Percentiles rank a stretch among this genome's conserved stretches.
Evolutionary conservation across 176 grass and related monocot genomes (phyloP).

Genomic region (Triticum monococcum): DNA sequence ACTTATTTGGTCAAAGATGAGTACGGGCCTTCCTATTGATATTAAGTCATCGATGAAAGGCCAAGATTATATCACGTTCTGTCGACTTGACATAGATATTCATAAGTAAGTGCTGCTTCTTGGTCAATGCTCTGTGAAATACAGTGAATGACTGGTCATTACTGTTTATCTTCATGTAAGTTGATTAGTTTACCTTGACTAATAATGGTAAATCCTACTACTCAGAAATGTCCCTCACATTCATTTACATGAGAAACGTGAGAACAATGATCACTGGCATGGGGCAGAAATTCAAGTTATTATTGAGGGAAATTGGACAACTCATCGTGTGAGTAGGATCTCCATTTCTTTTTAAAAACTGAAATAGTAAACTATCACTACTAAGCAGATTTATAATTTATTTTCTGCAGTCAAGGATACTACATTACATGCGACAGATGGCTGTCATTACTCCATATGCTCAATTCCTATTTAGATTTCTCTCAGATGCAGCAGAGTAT

Average conservation of each 20-base stretch:
- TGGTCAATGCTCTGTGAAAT: slow-evolving; percentile 5
- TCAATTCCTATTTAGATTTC: slow-evolving; percentile 89
- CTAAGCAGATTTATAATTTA: slow-evolving; percentile 8
- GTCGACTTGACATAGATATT: slow-evolving; percentile 94
- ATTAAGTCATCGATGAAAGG: slow-evolving; percentile 84
- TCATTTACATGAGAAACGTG: slow-evolving; percentile 93
- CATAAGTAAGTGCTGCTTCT: slow-evolving; percentile 62
- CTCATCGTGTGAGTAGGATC: slow-evolving; percentile 73
- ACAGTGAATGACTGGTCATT: slow-evolving; percentile 17
- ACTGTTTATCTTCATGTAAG: slow-evolving; percentile 13
- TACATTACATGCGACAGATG: slow-evolving; percentile 98
- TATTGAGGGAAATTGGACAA: slow-evolving; percentile 98
- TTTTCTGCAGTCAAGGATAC: slow-evolving; percentile 84
- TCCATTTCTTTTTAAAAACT: not conserved
- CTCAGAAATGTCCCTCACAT: slow-evolving; percentile 96
- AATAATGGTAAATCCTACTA: slow-evolving; percentile 36
- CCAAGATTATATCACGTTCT: slow-evolving; percentile 80
- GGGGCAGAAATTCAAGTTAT: slow-evolving; percentile 97
- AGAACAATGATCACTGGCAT: slow-evolving; percentile 82
- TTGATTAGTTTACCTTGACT: slow-evolving; percentile 23
- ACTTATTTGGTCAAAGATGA: slow-evolving; percentile 99
- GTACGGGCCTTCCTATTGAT: slow-evolving; percentile 95
- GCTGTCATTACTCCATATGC: slow-evolving; percentile 98
- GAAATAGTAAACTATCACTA: slow-evolving; percentile 12
- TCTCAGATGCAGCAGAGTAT: slow-evolving; percentile 81